Evolutionary conservation across 2,329 filamentous ascomycete species (phyloP).

Genomic region (Cucurbitaria berberidis): DNA sequence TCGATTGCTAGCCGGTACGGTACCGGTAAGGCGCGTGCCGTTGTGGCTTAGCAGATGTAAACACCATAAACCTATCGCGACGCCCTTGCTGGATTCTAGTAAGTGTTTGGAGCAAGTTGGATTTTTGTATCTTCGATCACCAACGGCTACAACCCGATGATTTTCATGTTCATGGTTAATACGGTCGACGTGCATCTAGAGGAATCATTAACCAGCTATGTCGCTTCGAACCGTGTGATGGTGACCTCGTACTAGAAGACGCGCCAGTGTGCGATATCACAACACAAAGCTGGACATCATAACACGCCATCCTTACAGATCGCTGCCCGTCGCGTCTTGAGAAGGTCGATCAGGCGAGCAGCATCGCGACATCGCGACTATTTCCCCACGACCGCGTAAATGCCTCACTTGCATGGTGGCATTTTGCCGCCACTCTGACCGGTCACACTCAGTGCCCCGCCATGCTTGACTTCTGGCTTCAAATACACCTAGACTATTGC

Average conservation of each 20-base stretch:
- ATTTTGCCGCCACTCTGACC: slow-evolving; percentile 17
- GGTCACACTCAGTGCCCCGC: slow-evolving; percentile 10
- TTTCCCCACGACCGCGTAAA: slow-evolving; percentile 33
- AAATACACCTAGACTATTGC: background rate
- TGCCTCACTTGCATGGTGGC: slow-evolving; percentile 39
- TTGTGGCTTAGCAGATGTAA: slow-evolving; percentile 21
- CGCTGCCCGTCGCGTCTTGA: background rate
- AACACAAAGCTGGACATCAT: background rate
- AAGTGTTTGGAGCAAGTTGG: background rate
- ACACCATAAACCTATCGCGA: slow-evolving; percentile 30
- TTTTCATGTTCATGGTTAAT: background rate
- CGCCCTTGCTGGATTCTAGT: background rate
- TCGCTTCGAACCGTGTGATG: background rate
- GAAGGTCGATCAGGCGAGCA: slow-evolving; percentile 12
- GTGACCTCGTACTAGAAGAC: background rate
- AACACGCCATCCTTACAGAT: background rate
- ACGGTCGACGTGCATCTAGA: background rate
- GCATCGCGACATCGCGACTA: slow-evolving; percentile 15
- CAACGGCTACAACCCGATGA: background rate
- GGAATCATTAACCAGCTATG: background rate
- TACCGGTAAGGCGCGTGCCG: slow-evolving; percentile 10
- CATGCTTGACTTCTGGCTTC: background rate
- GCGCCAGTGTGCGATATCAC: background rate
- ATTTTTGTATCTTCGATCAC: background rate
- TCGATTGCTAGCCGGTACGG: slow-evolving; percentile 25